phyloP scores from a whole-genome alignment of 805 yeast species.

The Monosporozyma solicola region DNA sequence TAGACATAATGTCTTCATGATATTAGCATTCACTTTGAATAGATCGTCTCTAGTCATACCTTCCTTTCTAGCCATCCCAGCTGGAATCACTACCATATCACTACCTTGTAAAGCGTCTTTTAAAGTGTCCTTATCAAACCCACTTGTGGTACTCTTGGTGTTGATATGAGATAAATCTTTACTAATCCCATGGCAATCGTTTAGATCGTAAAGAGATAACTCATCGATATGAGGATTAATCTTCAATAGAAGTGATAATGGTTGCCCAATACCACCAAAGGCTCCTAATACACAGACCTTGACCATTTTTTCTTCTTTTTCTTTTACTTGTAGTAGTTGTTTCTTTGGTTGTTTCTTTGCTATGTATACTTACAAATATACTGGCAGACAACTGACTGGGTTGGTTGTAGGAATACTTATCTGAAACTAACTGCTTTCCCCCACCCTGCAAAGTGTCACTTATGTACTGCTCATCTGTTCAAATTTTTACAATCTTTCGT shows the following conservation, averaged over 20 bases:
- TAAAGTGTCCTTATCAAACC: conserved; percentile 58
- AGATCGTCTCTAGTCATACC: conserved; percentile 85
- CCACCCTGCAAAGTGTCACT: not conserved
- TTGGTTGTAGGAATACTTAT: not conserved
- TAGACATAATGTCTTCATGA: conserved; percentile 67
- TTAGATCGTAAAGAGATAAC: conserved; percentile 62
- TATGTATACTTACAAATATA: not conserved
- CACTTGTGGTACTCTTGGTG: conserved; percentile 61
- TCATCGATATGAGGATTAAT: conserved; percentile 63
- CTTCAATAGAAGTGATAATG: conserved; percentile 56
- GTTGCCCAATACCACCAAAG: conserved; percentile 80
- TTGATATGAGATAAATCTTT: conserved; percentile 74
- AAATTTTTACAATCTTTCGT: too few relatives aligned
- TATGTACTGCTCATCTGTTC: not conserved
- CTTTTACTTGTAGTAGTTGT: not conserved
- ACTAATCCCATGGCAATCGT: conserved; percentile 73
- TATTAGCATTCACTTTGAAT: conserved; percentile 75
- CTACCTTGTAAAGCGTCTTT: conserved; percentile 64
- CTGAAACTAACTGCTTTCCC: not conserved
- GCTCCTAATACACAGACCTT: conserved; percentile 79
- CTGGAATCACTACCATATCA: conserved; percentile 82
- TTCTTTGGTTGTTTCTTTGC: too few relatives aligned
- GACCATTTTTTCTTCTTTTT: conserved; percentile 15
- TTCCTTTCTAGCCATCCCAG: conserved; percentile 85
- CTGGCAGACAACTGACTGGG: not conserved